These are phyloP conservation scores for Cucurbita maxima DNA, from an alignment of 306 rosid genomes.

Conservation along the genomic window DNA sequence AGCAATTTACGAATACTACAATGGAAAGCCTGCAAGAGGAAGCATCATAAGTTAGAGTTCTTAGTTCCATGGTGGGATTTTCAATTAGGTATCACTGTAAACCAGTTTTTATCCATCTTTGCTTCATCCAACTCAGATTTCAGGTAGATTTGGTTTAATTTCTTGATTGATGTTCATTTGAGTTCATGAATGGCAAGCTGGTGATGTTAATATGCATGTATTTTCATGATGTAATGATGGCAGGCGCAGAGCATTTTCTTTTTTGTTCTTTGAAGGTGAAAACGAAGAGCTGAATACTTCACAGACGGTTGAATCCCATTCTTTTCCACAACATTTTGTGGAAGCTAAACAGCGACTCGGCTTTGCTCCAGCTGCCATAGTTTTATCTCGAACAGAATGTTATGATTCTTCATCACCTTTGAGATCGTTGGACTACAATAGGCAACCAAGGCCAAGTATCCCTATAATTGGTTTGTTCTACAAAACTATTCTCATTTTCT, in stretches of 20 bases:
- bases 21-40: slow-evolving; percentile 64
- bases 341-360: slow-evolving; percentile 60
- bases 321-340: slow-evolving; percentile 74
- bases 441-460: slow-evolving; percentile 42
- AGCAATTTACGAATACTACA: slow-evolving; percentile 86
- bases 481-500: neutral
- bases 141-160: slow-evolving; percentile 27
- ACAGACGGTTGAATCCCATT: slow-evolving; percentile 75
- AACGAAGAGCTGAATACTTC: slow-evolving; percentile 73
- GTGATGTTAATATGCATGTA: neutral
- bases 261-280: slow-evolving; percentile 71
- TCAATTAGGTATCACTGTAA: slow-evolving; percentile 82
- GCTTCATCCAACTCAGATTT: slow-evolving; percentile 85
- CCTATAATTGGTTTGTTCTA: slow-evolving; percentile 50
- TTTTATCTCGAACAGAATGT: slow-evolving; percentile 49
- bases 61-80: slow-evolving; percentile 98
- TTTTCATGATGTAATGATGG: slow-evolving; percentile 10
- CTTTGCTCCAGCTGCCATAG: slow-evolving; percentile 85
- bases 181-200: neutral
- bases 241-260: slow-evolving; percentile 90
- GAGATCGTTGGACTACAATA: slow-evolving; percentile 57
- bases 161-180: neutral
- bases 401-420: slow-evolving; percentile 45
- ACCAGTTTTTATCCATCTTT: slow-evolving; percentile 76
- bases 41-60: slow-evolving; percentile 71